Base-by-base conservation (phyloP, 768 basidiomycete species). In the Leucosporidium yakuticum region DNA sequence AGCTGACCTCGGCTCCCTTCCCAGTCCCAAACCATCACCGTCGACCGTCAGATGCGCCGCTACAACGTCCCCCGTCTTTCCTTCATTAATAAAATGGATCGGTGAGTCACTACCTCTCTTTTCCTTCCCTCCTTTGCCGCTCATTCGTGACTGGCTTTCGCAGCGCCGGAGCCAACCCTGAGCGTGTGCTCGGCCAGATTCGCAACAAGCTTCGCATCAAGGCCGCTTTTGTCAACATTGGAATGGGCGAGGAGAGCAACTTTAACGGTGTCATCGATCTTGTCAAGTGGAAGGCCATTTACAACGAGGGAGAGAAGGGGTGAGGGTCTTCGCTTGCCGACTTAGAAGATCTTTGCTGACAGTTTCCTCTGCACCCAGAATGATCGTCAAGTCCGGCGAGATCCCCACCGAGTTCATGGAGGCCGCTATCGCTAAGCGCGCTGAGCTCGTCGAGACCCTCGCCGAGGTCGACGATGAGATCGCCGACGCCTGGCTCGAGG, bases 81-180 rank as follows among this genome's bases (percentile, higher is more conserved):
- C 0, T 98, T 96, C 79, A 86, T 98, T 76, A 98, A 98, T 80
- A 98, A 98, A 81, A 97, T 98, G 95, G 95, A 98, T 76, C 85
- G 91, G 90, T 90, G 60, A 20, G 79, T 74, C 19, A n/a, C n/a
- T n/a, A n/a, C 17, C 17, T 2, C 21, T 29, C 34, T 34, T 47
- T 2, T 60, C 34, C 9, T 15, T 39, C 31, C 25, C 17, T 54
- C 8, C 36, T 53, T 21, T 55, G 34, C 2, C 15, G 11, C 34
- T 59, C 9, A 59, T 7, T 51, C 25, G 23, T 36, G n/a, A 44
- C 67, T 4, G 63, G 23, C 29, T 36, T 4, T 60, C 23, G 23
- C 68, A 91, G 92, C 75, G 93, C 95, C 66, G 96, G 96, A 60
- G 91, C 96, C 27, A 97, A 97, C 79, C 96, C 96, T 4, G 95